Base-by-base conservation (phyloP, 306 rosid genomes). In the Argentina anserina region DNA sequence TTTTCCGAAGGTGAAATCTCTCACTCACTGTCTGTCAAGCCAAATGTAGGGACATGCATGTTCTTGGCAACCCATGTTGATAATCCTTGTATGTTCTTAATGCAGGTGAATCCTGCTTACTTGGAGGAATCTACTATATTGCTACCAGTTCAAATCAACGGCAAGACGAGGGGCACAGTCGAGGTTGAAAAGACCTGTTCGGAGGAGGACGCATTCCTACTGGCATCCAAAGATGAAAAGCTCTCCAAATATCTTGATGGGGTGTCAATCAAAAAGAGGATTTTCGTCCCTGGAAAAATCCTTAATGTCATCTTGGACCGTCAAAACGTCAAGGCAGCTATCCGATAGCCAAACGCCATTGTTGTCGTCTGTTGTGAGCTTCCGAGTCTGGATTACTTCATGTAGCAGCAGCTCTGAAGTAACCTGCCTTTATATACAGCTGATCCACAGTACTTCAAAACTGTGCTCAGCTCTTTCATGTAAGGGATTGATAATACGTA, bases 141-240 rank as follows among this genome's bases (percentile, higher is more conserved):
- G 65, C 86, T 89, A 64, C 99, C 97, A 7, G 96, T 94, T 77
- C 99, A 94, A 82, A 89, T 94, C 77, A 94, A 94, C 42, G 99
- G 99, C 75, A 94, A 89, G 86, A 94, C 90, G 18, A 87, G 99
- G 86, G 99, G 99, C 74, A 94, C 93, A 78, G 84, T 94, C 75
- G 80, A 81, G 80, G 87, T 91, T 33, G 97, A 94, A 81, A 87
- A 91, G 83, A 88, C 86, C 55, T 91, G 97, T 71, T 82, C 92
- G 20, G 99, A 89, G 82, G 96, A 88, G 62, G 95, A 86, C 39
- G 99, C 95, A 70, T 88, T 88, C 78, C 76, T 67, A 65, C 68
- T 88, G 59, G 99, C 97, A 53, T 82, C 77, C 5, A 70, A 45
- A 75, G 97, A 94, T 78, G 96, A 85, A 75, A 94, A 94, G 63